Percentiles rank a stretch among this genome's conserved stretches.
Conservation (phyloP, 2,329 filamentous ascomycete genomes). For the Microsporum audouinii region DNA sequence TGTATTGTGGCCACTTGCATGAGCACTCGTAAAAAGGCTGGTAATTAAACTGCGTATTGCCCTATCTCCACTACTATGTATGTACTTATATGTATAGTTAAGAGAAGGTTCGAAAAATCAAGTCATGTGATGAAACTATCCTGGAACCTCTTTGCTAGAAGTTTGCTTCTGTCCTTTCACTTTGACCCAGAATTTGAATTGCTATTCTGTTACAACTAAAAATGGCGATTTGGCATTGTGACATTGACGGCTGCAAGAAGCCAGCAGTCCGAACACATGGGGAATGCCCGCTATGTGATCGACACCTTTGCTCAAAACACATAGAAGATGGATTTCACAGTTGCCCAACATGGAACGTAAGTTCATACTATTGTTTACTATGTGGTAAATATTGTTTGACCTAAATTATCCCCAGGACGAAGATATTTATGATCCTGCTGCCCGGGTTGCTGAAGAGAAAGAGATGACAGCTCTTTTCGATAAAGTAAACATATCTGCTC, state of each 20-base stretch:
- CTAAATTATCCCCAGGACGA: background rate
- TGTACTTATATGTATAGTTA: too few relatives aligned
- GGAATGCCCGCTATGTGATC: background rate
- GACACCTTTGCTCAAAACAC: background rate
- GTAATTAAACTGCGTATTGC: too few relatives aligned
- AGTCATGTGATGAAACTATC: too few relatives aligned
- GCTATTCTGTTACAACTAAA: background rate
- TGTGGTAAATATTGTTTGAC: background rate
- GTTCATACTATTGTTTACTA: too few relatives aligned
- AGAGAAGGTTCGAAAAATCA: too few relatives aligned
- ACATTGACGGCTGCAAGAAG: background rate
- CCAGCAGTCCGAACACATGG: background rate
- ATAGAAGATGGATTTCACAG: background rate
- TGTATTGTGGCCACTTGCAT: too few relatives aligned
- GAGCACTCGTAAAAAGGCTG: too few relatives aligned
- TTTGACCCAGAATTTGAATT: too few relatives aligned
- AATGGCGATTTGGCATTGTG: background rate
- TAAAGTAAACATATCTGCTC: constrained; percentile 17
- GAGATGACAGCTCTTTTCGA: background rate
- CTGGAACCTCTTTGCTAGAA: too few relatives aligned
- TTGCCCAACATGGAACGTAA: background rate
- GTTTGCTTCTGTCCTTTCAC: too few relatives aligned
- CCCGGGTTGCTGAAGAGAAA: background rate
- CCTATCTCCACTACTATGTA: too few relatives aligned
- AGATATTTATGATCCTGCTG: background rate